Percentiles rank a stretch among this genome's conserved stretches.
These are phyloP conservation scores for Penicillium sp. DNA, from an alignment of 2,329 filamentous ascomycete genomes.

Conservation along the genomic window DNA sequence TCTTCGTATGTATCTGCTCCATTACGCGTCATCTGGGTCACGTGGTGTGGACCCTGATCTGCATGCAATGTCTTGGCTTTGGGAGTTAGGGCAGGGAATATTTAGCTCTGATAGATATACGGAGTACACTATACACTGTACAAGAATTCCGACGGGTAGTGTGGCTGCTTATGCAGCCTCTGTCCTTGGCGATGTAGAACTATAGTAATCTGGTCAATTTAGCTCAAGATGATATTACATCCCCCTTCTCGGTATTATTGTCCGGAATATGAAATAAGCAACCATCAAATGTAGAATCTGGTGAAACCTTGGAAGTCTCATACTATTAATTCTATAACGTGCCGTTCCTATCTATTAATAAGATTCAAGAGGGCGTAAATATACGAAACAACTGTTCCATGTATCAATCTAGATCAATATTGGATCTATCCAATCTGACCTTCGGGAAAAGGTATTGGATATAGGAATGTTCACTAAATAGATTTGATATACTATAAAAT, in stretches of 20 bases:
- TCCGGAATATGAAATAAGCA: not conserved
- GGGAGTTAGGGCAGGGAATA: not conserved
- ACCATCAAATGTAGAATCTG: not conserved
- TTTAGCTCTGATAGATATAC: not conserved
- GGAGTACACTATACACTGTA: too few species aligned
- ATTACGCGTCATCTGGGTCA: not conserved
- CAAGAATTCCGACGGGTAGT: too few species aligned
- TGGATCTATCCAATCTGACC: too few species aligned
- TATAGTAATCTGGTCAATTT: not conserved
- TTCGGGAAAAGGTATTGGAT: too few species aligned
- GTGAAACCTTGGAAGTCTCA: not conserved
- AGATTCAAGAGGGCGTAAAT: not conserved
- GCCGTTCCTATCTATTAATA: not conserved
- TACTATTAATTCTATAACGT: not conserved
- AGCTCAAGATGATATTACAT: not conserved
- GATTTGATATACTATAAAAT: too few species aligned
- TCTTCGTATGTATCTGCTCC: not conserved
- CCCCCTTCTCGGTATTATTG: not conserved
- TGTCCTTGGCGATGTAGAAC: not conserved
- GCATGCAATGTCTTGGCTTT: constrained; percentile 4
- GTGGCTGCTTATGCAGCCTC: not conserved
- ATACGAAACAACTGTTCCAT: too few species aligned
- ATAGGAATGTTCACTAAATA: too few species aligned
- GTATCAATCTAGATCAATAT: too few species aligned
- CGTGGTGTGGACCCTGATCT: constrained; percentile 1